Evolutionary conservation across 106 monocot species (phyloP), one percentile per base, ranked within the genome.

Genomic region (Ottelia alismoides): DNA sequence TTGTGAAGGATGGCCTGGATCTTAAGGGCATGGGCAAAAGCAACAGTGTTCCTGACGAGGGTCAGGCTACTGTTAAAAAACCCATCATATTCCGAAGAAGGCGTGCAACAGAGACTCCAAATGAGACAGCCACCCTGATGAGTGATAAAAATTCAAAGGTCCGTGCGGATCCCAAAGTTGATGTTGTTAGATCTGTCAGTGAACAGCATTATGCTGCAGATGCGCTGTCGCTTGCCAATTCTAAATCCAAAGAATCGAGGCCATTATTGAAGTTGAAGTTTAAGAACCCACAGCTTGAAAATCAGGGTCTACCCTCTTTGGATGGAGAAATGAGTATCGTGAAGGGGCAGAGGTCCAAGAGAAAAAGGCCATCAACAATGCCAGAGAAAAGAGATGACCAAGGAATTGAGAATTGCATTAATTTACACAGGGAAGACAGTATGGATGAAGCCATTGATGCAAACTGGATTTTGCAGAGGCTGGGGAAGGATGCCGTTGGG

Each of bases 271-370:
- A 81, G 58, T 63, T 90, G 23, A 91, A 91, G 59, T 91, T 91
- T 47, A 91, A 91, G 64, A 84, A 81, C 46, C 81, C 84, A n/a
- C 78, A 76, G 61, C 71, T 85, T 27, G 90, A 85, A 27, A 75
- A 85, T 55, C 56, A 32, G 52, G 81, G 75, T 47, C 68, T 68
- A 80, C 66, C 65, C 40, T 57, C 77, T 25, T 50, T 22, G 26
- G 79, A 80, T 30, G 74, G 61, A 44, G 78, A 76, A 68, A 57
- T 20, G n/a, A 30, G n/a, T 9, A 22, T 20, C 2, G 69, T 78
- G 16, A 91, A 91, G 56, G 81, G 81, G 46, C 90, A 91, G 65
- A 74, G 90, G 57, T 91, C 90, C 43, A 91, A 91, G 66, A 72
- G 90, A 45, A 91, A 81, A 65, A 77, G 90, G 18, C 77, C 90